Evolutionary conservation across 1,284 basidiomycete genomes (phyloP).

Genomic region (Austroboletus niveus): DNA sequence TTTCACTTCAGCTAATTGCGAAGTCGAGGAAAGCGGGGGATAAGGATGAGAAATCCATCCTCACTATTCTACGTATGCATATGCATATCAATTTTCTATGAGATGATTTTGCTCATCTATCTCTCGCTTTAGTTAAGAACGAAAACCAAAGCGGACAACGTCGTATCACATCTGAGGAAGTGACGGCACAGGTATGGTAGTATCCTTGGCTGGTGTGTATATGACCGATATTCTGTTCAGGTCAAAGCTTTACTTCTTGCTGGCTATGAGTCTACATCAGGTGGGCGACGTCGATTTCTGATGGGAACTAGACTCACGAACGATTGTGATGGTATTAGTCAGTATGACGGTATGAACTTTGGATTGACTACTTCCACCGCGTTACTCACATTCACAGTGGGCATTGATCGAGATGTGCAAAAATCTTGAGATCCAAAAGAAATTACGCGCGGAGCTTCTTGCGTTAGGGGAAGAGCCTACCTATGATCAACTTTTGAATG

Average conservation of each 20-base stretch:
- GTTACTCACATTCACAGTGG: constrained; percentile 18
- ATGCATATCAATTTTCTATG: neutral
- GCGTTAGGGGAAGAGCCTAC: constrained; percentile 21
- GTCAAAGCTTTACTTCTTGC: constrained; percentile 29
- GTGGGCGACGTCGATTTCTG: constrained; percentile 10
- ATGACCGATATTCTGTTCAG: constrained; percentile 8
- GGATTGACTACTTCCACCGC: neutral
- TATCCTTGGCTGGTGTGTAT: neutral
- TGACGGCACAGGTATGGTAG: constrained; percentile 17
- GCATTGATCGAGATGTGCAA: constrained; percentile 30
- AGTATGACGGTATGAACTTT: constrained; percentile 20
- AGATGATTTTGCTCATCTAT: neutral
- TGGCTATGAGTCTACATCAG: constrained; percentile 31
- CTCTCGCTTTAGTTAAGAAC: constrained; percentile 13
- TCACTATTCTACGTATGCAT: constrained; percentile 32
- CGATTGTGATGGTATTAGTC: constrained; percentile 8
- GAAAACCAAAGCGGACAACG: constrained; percentile 10
- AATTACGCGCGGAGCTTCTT: constrained; percentile 29
- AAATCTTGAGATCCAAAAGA: constrained; percentile 22
- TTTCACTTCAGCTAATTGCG: constrained; percentile 48
- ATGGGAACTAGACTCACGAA: neutral
- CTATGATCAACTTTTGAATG: constrained; percentile 24
- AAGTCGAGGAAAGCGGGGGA: constrained; percentile 39
- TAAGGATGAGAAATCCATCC: constrained; percentile 48
- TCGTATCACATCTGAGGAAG: constrained; percentile 22